Conservation (phyloP, 2,329 filamentous ascomycete species). For the Phialophora tarda region DNA sequence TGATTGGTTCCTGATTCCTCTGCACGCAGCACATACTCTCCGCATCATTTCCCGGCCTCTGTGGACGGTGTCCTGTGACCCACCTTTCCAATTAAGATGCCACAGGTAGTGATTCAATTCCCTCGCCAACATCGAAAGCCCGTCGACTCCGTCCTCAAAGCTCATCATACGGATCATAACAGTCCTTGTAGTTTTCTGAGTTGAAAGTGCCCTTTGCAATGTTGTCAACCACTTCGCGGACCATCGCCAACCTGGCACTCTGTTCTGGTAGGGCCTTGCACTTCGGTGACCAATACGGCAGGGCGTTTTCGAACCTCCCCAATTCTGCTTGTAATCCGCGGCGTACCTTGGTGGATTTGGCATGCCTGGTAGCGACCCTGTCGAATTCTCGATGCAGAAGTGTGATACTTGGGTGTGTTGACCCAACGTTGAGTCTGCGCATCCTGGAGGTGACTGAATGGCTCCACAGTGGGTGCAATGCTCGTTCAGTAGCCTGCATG, state of each 20-base stretch:
- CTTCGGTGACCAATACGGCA: slow-evolving; percentile 8
- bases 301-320: not conserved
- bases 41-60: not conserved
- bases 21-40: not conserved
- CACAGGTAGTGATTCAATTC: not conserved
- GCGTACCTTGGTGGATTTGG: not conserved
- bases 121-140: not conserved
- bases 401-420: not conserved
- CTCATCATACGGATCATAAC: not conserved
- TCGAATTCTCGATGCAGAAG: not conserved
- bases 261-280: not conserved
- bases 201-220: not conserved
- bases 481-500: not conserved
- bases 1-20: not conserved
- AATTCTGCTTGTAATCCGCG: not conserved
- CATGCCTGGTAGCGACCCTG: not conserved
- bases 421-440: slow-evolving; percentile 1
- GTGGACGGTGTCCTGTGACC: not conserved
- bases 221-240: not conserved
- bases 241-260: not conserved
- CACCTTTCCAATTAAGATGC: not conserved
- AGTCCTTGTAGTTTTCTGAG: not conserved
- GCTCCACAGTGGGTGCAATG: not conserved
- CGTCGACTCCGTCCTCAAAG: not conserved
- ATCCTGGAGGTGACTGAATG: not conserved